Evolutionary conservation across 2,329 filamentous ascomycete genomes (phyloP), one percentile per base, ranked within the genome.

Genomic region (Arthrinium puccinioides): DNA sequence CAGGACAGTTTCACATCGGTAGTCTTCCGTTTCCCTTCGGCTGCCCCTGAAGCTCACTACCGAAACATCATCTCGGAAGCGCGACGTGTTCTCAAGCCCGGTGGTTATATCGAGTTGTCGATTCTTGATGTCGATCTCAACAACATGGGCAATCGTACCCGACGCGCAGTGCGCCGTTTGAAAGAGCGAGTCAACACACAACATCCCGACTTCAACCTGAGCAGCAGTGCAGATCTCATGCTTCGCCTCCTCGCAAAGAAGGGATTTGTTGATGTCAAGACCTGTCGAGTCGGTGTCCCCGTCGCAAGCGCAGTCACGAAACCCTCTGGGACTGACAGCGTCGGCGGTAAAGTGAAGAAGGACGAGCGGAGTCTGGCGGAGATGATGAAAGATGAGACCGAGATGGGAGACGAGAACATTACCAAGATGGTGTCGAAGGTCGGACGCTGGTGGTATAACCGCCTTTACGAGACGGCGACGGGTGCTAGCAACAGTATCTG

Each of bases 361-460:
- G 65, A 76, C 27, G 67, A 74, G 37, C 64, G 72, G 15, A 76
- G 69, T 44, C 65, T 88, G 2, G 78, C 79, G 2, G 84, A 88
- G 52, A 78, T 87, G 63, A 82, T 87, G 61, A 79, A 72, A 21
- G 81, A 87, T 46, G 72, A 80, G 24, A 74, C 76, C n/a, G 70
- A 77, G 1, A 67, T 74, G 11, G 82, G 84, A 16, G 87, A 95
- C 48, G 86, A 88, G 53, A 82, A 79, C 47, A 95, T 97, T 54
- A 87, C 87, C 11, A 89, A 87, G 54, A 94, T 94, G 72, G 88
- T 97, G 16, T 84, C 88, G 13, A 83, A 81, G 44, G 90, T 97
- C 9, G 90, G 88, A 2, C 76, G 92, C 29, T 97, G 90, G 87
- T 98, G 92, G 92, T 97, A 95, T 61, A 85, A 79, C 9, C 79